A percentile compares a stretch with the other conserved stretches of the same genome.
phyloP scores from a whole-genome alignment of 2,329 filamentous ascomycete species.

The Alternaria tenuissima region DNA sequence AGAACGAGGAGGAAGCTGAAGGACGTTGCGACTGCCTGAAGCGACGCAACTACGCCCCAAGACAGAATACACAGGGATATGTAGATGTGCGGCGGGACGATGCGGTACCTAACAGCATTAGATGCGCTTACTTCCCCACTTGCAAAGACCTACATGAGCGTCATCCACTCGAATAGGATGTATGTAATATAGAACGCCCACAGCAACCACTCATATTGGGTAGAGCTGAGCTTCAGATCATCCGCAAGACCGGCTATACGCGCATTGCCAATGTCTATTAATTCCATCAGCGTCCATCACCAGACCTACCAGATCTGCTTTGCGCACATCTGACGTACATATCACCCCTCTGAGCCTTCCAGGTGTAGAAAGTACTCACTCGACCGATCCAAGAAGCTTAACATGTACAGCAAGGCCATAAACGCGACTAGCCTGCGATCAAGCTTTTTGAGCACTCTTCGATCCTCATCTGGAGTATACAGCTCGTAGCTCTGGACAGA shows the following conservation, averaged over 20 bases:
- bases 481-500: constrained; percentile 58
- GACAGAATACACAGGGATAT: constrained; percentile 71
- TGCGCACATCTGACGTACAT: constrained; percentile 35
- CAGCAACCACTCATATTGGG: constrained; percentile 68
- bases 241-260: constrained; percentile 65
- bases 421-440: constrained; percentile 82
- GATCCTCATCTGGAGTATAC: constrained; percentile 75
- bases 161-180: constrained; percentile 72
- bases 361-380: constrained; percentile 61
- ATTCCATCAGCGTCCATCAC: constrained; percentile 10
- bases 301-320: background rate
- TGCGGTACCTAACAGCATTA: constrained; percentile 55
- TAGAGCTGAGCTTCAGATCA: constrained; percentile 63
- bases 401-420: constrained; percentile 81
- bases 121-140: background rate
- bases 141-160: constrained; percentile 57
- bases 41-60: constrained; percentile 81
- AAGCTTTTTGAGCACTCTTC: constrained; percentile 74
- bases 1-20: constrained; percentile 68
- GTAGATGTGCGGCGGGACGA: constrained; percentile 69
- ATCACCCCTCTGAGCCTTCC: background rate
- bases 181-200: constrained; percentile 72
- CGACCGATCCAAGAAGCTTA: constrained; percentile 85
- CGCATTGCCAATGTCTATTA: constrained; percentile 68
- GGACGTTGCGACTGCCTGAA: constrained; percentile 64